Percentiles rank a stretch among this genome's conserved stretches.
phyloP scores from a whole-genome alignment of 352 stramenopile genomes.

The Globisporangium okanoganense region DNA sequence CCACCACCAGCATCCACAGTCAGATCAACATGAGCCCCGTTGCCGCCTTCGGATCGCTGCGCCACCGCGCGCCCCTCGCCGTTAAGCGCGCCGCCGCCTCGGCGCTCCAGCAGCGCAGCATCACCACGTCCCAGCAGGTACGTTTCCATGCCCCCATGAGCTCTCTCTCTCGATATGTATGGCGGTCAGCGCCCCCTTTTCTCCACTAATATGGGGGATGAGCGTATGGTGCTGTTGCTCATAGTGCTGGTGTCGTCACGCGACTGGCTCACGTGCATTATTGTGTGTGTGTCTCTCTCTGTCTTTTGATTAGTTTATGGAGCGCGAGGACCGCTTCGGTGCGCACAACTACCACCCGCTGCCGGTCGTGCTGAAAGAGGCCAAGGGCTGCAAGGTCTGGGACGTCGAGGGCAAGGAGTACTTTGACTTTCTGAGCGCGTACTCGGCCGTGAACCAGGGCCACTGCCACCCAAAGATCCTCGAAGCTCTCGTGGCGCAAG shows the following conservation, averaged over 20 bases:
- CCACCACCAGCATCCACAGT: not conserved
- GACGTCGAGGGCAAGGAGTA: slow-evolving; percentile 97
- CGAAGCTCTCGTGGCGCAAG: slow-evolving; percentile 91
- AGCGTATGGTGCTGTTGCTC: not conserved
- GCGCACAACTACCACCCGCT: slow-evolving; percentile 99
- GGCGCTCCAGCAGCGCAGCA: slow-evolving; percentile 18
- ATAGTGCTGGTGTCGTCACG: not conserved
- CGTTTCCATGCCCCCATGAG: not conserved
- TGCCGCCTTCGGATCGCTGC: not conserved
- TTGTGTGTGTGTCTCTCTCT: not conserved
- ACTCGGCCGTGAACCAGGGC: slow-evolving; percentile 92
- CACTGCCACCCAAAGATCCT: slow-evolving; percentile 99
- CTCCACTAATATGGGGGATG: not conserved
- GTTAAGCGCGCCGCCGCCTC: slow-evolving; percentile 9
- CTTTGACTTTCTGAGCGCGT: slow-evolving; percentile 97
- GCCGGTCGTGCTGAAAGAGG: slow-evolving; percentile 93
- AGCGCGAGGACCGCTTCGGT: slow-evolving; percentile 90
- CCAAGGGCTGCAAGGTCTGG: slow-evolving; percentile 93
- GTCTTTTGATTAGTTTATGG: slow-evolving; percentile 50
- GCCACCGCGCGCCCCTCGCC: not conserved
- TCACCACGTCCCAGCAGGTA: slow-evolving; percentile 44
- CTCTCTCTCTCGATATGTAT: slow-evolving; percentile 1
- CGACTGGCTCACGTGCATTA: not conserved
- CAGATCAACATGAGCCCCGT: slow-evolving; percentile 5
- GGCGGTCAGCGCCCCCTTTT: not conserved